Percentiles rank a stretch among this genome's conserved stretches.
phyloP scores from a whole-genome alignment of 805 yeast genomes.

The Lipomyces oligophaga region DNA sequence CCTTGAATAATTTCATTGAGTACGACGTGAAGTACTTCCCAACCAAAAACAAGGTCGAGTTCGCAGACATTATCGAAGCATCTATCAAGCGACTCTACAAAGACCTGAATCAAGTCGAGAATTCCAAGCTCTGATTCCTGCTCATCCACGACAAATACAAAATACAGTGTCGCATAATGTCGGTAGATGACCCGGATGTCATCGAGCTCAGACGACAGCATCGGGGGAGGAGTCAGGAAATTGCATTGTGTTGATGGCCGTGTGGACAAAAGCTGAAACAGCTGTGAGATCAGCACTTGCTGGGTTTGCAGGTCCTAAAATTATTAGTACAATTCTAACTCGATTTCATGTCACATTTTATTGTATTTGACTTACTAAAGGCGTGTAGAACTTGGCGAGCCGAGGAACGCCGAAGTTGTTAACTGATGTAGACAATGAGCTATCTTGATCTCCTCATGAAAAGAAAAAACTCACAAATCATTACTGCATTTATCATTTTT shows the following conservation, averaged over 20 bases:
- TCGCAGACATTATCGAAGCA: conserved; percentile 95
- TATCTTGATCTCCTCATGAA: too few species aligned
- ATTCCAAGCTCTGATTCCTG: conserved; percentile 95
- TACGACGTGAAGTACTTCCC: conserved; percentile 94
- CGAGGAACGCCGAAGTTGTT: conserved; percentile 90
- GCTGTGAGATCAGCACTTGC: conserved; percentile 72
- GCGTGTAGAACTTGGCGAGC: conserved; percentile 84
- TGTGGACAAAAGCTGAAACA: conserved; percentile 67
- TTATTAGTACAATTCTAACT: background rate
- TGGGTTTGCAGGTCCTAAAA: conserved; percentile 70
- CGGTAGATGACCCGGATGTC: conserved; percentile 87
- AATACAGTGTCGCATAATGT: conserved; percentile 92
- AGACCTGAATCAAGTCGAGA: conserved; percentile 88
- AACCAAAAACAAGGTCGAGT: conserved; percentile 93
- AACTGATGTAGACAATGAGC: conserved; percentile 43
- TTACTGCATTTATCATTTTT: conserved; percentile 83
- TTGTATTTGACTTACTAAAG: conserved; percentile 43
- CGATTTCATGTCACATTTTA: background rate
- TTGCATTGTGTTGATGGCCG: conserved; percentile 78
- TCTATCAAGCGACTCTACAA: conserved; percentile 88
- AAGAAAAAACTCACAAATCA: conserved; percentile 54
- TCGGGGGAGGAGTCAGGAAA: conserved; percentile 83
- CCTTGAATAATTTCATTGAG: conserved; percentile 87
- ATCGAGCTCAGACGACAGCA: conserved; percentile 50
- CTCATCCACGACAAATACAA: conserved; percentile 92